These are phyloP conservation scores for Peniophora sp. DNA, from an alignment of 1,284 basidiomycete genomes.

Conservation along the genomic window DNA sequence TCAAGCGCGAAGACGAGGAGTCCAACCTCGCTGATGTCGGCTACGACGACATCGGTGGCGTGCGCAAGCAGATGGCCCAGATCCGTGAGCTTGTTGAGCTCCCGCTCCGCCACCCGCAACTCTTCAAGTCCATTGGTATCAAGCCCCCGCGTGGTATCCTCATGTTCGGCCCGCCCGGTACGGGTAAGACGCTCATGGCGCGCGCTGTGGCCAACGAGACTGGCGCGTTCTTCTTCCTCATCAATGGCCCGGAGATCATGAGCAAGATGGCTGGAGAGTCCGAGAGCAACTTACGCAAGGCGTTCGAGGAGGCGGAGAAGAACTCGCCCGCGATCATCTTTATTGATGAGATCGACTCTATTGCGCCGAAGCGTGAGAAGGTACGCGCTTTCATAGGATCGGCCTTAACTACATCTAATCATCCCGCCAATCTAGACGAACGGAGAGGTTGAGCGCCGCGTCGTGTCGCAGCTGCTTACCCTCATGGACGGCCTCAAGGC, in stretches of 20 bases:
- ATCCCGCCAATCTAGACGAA: too few relatives aligned
- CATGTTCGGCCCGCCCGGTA: slow-evolving; percentile 95
- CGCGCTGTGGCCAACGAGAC: slow-evolving; percentile 99
- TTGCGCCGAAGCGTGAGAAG: slow-evolving; percentile 89
- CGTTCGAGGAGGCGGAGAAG: slow-evolving; percentile 96
- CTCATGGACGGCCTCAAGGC: slow-evolving; percentile 99
- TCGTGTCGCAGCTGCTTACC: slow-evolving; percentile 94
- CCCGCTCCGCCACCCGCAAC: slow-evolving; percentile 94
- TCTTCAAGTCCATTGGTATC: slow-evolving; percentile 99
- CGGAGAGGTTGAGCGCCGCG: slow-evolving; percentile 94
- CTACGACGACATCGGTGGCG: slow-evolving; percentile 99
- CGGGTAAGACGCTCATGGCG: slow-evolving; percentile 97
- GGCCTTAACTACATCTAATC: neutral
- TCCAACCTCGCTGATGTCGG: slow-evolving; percentile 95
- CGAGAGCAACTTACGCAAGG: slow-evolving; percentile 96
- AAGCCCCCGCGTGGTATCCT: slow-evolving; percentile 98
- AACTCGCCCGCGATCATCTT: slow-evolving; percentile 99
- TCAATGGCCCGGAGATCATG: slow-evolving; percentile 97
- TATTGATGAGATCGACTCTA: slow-evolving; percentile 98
- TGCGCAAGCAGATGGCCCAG: slow-evolving; percentile 98
- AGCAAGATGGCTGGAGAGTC: slow-evolving; percentile 99
- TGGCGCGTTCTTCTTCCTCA: slow-evolving; percentile 95
- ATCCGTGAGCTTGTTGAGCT: slow-evolving; percentile 77
- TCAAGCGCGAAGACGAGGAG: slow-evolving; percentile 99
- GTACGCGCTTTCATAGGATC: slow-evolving; percentile 16